A percentile compares a stretch with the other conserved stretches of the same genome.
phyloP scores from a whole-genome alignment of 2,329 filamentous ascomycete genomes.

The Colletotrichum acutatum region DNA sequence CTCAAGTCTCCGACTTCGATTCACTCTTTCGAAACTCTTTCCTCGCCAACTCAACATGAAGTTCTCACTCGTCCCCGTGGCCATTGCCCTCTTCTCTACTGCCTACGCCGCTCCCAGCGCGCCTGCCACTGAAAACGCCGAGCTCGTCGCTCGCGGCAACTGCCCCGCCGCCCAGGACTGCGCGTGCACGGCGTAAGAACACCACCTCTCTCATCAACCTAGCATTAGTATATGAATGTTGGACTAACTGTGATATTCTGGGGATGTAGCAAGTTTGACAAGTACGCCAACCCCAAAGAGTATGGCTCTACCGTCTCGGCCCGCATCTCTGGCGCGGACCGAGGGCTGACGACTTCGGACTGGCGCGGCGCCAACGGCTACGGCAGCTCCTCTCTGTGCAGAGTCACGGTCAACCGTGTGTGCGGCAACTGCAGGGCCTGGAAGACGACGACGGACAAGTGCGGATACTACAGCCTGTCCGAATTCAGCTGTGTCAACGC shows the following conservation, averaged over 20 bases:
- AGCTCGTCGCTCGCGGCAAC: slow-evolving; percentile 15
- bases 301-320: slow-evolving; percentile 13
- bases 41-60: neutral
- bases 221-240: neutral
- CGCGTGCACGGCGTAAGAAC: slow-evolving; percentile 11
- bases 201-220: neutral
- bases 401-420: slow-evolving; percentile 10
- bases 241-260: neutral
- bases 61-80: neutral
- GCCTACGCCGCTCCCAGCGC: slow-evolving; percentile 6
- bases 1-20: neutral
- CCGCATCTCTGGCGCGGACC: slow-evolving; percentile 8
- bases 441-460: slow-evolving; percentile 14
- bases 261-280: neutral
- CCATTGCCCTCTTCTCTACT: neutral
- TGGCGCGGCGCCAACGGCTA: slow-evolving; percentile 1
- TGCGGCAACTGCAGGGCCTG: slow-evolving; percentile 10
- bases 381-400: neutral
- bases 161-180: neutral
- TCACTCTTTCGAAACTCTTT: neutral
- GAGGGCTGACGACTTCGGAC: slow-evolving; percentile 6
- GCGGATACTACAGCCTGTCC: neutral
- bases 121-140: neutral
- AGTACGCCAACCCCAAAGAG: neutral
- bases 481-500: neutral